Evolutionary conservation across 2,329 filamentous ascomycete species (phyloP), one percentile per base, ranked within the genome.

Genomic region (Verticillium longisporum): DNA sequence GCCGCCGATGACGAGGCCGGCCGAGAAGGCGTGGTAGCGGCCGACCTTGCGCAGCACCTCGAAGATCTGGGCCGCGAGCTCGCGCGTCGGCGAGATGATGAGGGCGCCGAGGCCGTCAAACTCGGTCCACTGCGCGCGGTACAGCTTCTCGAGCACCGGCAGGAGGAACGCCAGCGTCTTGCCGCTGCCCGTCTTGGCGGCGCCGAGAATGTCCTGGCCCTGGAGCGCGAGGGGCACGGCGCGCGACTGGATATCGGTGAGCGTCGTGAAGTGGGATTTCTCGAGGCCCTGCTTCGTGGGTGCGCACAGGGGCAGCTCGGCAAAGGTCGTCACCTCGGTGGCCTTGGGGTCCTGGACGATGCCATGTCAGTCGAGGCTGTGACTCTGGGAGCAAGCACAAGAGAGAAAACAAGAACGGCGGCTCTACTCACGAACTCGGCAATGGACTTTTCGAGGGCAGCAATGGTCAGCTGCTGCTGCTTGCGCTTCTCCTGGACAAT

Each of bases 11-110:
- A 99, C 86, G 68, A 98, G 76, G 0, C 95, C 95, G 0, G 95
- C 95, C 0, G 94, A 96, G 73, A 98, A 97, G 63, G 86, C 82
- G 74, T 99, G 94, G 61, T 94, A 87, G 61, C 91, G 85, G 55
- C 95, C 95, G 61, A 99, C 86, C 74, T 96, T 97, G 64, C 91
- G 84, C 68, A 99, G 77, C 0, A 98, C 94, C 61, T 97, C 90
- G 71, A 98, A 99, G 64, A 97, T 99, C 75, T 99, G 95, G 45
- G 96, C 95, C 0, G 95, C 94, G 60, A 99, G 81, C 77, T 99
- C 95, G 70, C 95, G 88, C 7, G 95, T 99, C 0, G 95, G 95
- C 0, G 93, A 94, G 60, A 99, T 88, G 66, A 99, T 91, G 65
- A 99, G 83, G 4, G 95, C 95, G 9, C 94, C 94, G 34, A 99